phyloP scores from a whole-genome alignment of 2,329 filamentous ascomycete species.

The Thermoascus crustaceus region DNA sequence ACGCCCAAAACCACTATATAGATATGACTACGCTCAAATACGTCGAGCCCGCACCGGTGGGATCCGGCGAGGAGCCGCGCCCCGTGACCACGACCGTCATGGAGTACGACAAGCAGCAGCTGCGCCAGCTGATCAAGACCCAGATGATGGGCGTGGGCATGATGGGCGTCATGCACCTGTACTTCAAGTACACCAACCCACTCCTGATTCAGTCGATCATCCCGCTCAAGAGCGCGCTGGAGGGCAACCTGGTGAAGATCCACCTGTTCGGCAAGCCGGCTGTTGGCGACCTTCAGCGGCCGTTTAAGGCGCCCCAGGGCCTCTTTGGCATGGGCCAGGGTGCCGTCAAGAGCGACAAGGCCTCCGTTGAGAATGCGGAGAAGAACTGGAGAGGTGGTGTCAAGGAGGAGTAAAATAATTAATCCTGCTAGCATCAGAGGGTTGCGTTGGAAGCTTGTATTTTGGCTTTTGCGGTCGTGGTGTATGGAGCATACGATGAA shows the following conservation, averaged over 20 bases:
- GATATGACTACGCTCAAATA: constrained; percentile 98
- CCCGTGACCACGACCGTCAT: constrained; percentile 93
- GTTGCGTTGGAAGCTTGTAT: not conserved
- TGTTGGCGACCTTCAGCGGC: constrained; percentile 82
- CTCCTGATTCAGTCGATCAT: constrained; percentile 98
- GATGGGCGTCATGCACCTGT: constrained; percentile 98
- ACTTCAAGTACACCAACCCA: constrained; percentile 99
- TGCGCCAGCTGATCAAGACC: constrained; percentile 75
- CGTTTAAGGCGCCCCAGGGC: constrained; percentile 80
- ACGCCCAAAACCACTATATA: constrained; percentile 29
- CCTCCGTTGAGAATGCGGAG: constrained; percentile 51
- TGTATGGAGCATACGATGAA: not conserved
- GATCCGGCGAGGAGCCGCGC: constrained; percentile 87
- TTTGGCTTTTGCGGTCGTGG: not conserved
- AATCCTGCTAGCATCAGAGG: not conserved
- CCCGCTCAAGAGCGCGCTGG: constrained; percentile 88
- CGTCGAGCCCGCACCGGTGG: constrained; percentile 90
- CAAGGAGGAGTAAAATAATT: constrained; percentile 39
- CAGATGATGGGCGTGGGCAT: constrained; percentile 95
- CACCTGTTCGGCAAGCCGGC: constrained; percentile 83
- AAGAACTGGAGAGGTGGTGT: constrained; percentile 43
- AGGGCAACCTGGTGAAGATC: constrained; percentile 94
- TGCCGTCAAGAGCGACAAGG: constrained; percentile 83
- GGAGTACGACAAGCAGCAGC: constrained; percentile 84
- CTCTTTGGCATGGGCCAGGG: constrained; percentile 66